A percentile compares a stretch with the other conserved stretches of the same genome.
Conservation (phyloP, 768 basidiomycete species). For the Russula olivacea region DNA sequence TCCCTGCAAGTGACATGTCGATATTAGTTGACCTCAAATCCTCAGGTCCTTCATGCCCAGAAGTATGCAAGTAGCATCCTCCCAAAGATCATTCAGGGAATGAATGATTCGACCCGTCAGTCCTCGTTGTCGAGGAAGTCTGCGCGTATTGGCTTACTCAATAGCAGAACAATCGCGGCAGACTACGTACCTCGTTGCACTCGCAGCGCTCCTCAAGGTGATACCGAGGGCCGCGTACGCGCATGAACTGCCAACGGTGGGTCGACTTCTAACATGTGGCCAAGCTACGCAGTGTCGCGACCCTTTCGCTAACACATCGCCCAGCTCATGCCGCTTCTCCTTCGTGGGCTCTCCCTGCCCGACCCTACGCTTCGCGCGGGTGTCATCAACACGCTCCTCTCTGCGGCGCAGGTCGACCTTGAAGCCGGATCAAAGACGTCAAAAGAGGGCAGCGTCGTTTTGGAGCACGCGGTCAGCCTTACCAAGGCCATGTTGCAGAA, state of each 20-base stretch:
- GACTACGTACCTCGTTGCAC: slow-evolving; percentile 72
- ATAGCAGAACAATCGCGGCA: slow-evolving; percentile 46
- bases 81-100: slow-evolving; percentile 67
- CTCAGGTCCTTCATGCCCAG: slow-evolving; percentile 67
- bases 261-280: slow-evolving; percentile 22
- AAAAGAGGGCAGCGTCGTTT: slow-evolving; percentile 37
- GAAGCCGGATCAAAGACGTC: slow-evolving; percentile 33
- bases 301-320: not conserved
- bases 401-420: slow-evolving; percentile 57
- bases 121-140: not conserved
- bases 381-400: slow-evolving; percentile 73
- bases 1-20: not conserved
- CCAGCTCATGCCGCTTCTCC: slow-evolving; percentile 85
- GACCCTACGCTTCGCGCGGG: slow-evolving; percentile 68
- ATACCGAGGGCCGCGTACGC: slow-evolving; percentile 72
- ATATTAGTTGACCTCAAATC: not conserved
- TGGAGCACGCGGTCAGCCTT: slow-evolving; percentile 66
- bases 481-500: slow-evolving; percentile 68
- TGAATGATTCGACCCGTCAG: slow-evolving; percentile 51
- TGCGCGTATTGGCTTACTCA: not conserved
- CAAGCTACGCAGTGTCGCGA: not conserved
- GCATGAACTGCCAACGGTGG: slow-evolving; percentile 57
- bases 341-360: slow-evolving; percentile 77
- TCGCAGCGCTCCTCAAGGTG: slow-evolving; percentile 73
- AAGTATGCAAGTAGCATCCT: slow-evolving; percentile 67